Percentiles rank a stretch among this genome's conserved stretches.
phyloP scores from a whole-genome alignment of 768 basidiomycete genomes.

The Sarcodon aspratus region DNA sequence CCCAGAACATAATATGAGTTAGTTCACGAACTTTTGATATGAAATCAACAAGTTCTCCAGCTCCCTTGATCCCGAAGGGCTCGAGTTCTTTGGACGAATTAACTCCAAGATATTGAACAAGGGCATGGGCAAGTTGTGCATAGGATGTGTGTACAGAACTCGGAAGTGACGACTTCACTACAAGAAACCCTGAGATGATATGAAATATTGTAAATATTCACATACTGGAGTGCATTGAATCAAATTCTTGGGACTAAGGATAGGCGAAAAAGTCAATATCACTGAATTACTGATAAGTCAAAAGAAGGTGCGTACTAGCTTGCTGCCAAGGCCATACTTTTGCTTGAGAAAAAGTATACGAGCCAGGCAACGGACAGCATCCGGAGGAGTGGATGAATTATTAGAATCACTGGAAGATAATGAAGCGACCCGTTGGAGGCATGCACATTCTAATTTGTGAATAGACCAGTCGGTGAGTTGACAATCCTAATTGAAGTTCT shows the following conservation, averaged over 20 bases:
- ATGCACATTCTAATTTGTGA: slow-evolving; percentile 78
- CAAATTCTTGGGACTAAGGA: slow-evolving; percentile 48
- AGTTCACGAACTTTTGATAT: slow-evolving; percentile 51
- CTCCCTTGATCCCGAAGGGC: slow-evolving; percentile 42
- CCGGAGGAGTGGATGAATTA: slow-evolving; percentile 42
- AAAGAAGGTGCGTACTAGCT: slow-evolving; percentile 37
- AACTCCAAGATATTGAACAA: slow-evolving; percentile 61
- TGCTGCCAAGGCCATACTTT: slow-evolving; percentile 38
- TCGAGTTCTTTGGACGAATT: slow-evolving; percentile 47
- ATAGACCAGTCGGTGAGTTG: slow-evolving; percentile 62
- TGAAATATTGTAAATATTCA: slow-evolving; percentile 5
- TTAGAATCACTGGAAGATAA: slow-evolving; percentile 33
- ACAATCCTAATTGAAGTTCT: slow-evolving; percentile 33
- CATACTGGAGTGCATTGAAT: slow-evolving; percentile 69
- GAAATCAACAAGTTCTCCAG: slow-evolving; percentile 54
- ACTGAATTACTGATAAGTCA: slow-evolving; percentile 1
- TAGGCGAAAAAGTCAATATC: not conserved
- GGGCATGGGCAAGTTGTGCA: slow-evolving; percentile 60
- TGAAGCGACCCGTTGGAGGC: slow-evolving; percentile 43
- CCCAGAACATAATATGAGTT: not conserved
- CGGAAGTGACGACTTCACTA: slow-evolving; percentile 31
- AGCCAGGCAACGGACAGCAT: slow-evolving; percentile 71
- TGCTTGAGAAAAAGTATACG: slow-evolving; percentile 60
- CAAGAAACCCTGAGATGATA: slow-evolving; percentile 28
- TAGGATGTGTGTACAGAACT: slow-evolving; percentile 41